phyloP scores from a whole-genome alignment of 73 alveolate species.

The Paramecium primaurelia region DNA sequence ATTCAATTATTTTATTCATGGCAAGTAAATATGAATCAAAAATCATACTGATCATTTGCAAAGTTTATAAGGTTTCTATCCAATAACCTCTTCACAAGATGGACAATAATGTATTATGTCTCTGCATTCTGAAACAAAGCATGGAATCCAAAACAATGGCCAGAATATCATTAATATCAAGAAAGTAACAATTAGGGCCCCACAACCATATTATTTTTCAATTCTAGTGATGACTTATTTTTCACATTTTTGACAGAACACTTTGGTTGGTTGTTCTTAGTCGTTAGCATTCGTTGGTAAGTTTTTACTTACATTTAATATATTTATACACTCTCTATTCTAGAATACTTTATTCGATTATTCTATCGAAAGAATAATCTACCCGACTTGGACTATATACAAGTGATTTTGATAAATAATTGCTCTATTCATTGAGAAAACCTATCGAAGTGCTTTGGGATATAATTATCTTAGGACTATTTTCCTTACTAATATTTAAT shows the following conservation, averaged over 20 bases:
- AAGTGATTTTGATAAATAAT: neutral
- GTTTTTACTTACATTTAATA: neutral
- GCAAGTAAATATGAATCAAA: neutral
- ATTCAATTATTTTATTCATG: neutral
- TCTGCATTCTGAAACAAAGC: neutral
- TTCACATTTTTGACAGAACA: neutral
- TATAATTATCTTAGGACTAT: neutral
- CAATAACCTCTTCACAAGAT: neutral
- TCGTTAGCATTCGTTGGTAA: neutral
- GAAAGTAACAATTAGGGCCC: neutral
- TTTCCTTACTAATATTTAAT: neutral
- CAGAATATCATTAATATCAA: neutral
- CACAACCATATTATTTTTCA: neutral
- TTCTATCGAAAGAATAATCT: neutral
- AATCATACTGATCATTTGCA: neutral
- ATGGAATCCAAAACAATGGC: slow-evolving; percentile 29
- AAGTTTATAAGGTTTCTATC: neutral
- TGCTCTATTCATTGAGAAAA: neutral
- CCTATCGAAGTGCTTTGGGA: neutral
- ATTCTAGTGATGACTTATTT: neutral
- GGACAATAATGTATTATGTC: slow-evolving; percentile 24
- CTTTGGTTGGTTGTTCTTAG: neutral
- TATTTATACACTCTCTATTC: neutral
- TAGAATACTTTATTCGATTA: neutral
- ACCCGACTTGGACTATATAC: neutral